phyloP scores from a whole-genome alignment of 148 eudicot species.

The Limonium bicolor region DNA sequence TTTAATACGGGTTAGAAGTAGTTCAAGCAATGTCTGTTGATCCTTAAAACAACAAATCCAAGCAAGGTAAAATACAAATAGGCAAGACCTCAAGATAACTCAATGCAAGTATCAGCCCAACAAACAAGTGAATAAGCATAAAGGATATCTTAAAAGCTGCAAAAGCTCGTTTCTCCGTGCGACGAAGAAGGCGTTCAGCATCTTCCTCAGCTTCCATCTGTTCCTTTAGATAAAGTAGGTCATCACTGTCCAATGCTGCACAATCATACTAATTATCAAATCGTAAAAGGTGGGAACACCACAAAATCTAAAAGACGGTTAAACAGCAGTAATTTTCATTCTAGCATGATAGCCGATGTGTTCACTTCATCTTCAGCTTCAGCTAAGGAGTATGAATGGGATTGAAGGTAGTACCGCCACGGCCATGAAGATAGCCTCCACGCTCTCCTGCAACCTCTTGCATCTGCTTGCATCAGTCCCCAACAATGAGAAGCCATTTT shows the following conservation, averaged over 20 bases:
- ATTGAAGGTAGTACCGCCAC: slow-evolving; percentile 55
- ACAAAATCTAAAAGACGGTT: not conserved
- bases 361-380: too few species aligned
- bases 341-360: not conserved
- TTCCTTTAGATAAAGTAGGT: slow-evolving; percentile 93
- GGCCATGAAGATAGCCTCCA: slow-evolving; percentile 97
- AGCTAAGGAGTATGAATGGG: not conserved
- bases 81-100: too few species aligned
- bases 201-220: slow-evolving; percentile 99
- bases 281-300: too few species aligned
- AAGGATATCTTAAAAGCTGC: slow-evolving; percentile 98
- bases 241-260: slow-evolving; percentile 99
- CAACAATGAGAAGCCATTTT: slow-evolving; percentile 62
- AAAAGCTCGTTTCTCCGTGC: slow-evolving; percentile 96
- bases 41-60: too few species aligned
- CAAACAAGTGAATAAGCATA: not conserved
- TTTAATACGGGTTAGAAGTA: too few species aligned
- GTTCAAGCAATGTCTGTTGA: too few species aligned
- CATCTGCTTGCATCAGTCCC: slow-evolving; percentile 74
- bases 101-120: not conserved
- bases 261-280: slow-evolving; percentile 14
- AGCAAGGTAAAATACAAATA: too few species aligned
- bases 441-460: slow-evolving; percentile 99
- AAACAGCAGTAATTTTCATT: not conserved
- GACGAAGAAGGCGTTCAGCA: slow-evolving; percentile 88